Base-by-base conservation (phyloP, 225 moss, liverwort and hornwort genomes). In the Bryum argenteum region DNA sequence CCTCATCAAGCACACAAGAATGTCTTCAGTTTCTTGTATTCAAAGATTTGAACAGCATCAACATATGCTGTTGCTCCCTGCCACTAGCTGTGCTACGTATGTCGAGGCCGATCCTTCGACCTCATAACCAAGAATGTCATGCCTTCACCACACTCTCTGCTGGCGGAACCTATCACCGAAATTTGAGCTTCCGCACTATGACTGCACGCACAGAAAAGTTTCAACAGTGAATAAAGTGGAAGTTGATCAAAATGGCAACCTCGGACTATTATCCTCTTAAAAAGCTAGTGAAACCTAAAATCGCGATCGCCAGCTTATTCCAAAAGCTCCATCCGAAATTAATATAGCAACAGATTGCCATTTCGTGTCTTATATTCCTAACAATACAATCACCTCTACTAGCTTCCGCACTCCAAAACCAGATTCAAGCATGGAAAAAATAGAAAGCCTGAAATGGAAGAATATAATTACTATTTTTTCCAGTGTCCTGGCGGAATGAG, bases 1-100 rank as follows among this genome's bases (percentile, higher is more conserved):
- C 54, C 18, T 63, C 76, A 76, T 69, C 72, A 72, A 79, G 37
- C 45, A 70, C 44, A 55, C 55, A 55, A 60, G 67, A 53, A 75
- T 19, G 24, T 72, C 50, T 37, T 18, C 8, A 28, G 41, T 55
- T 57, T 71, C 68, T 54, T 33, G 60, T 65, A 39, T 50, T 64
- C 61, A 65, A 54, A 68, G 58, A 61, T 20, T 65, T 62, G 73
- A 73, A 41, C 60, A 54, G 23, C 67, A 26, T 37, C 24, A 55
- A 59, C 72, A 37, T 26, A 58, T 28, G 67, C 39, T 43, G 21
- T 71, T 68, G 54, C 64, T 67, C 66, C 11, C 66, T 66, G 67
- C 14, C 55, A 69, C 82, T 78, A 50, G 33, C 33, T 33, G 33
- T 33, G 33, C 33, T 33, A 33, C 33, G 33, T 33, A 4, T 13